These are phyloP conservation scores for Hortaea werneckii DNA, from an alignment of 2,329 filamentous ascomycete species.

Conservation along the genomic window DNA sequence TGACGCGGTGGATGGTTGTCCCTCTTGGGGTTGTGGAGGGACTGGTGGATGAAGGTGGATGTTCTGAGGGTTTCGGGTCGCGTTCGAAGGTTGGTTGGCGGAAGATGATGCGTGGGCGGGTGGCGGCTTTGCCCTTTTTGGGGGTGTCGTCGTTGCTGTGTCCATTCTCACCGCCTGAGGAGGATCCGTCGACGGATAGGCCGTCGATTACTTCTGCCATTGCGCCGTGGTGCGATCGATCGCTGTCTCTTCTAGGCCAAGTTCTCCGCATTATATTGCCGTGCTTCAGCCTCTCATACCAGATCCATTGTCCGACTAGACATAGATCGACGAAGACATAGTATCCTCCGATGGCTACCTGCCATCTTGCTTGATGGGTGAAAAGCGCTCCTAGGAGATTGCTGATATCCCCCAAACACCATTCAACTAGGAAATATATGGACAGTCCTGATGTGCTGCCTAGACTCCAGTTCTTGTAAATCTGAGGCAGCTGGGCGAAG, in stretches of 20 bases:
- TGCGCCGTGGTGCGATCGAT: slow-evolving; percentile 5
- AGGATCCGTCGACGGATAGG: slow-evolving; percentile 11
- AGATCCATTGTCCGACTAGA: slow-evolving; percentile 54
- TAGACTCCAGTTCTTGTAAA: slow-evolving; percentile 56
- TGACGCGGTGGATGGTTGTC: slow-evolving; percentile 20
- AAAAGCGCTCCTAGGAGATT: slow-evolving; percentile 55
- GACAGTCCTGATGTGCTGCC: slow-evolving; percentile 56
- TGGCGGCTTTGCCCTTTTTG: slow-evolving; percentile 5
- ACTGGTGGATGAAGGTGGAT: slow-evolving; percentile 14
- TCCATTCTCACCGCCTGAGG: slow-evolving; percentile 3
- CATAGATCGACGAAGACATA: slow-evolving; percentile 57
- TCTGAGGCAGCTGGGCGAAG: slow-evolving; percentile 59
- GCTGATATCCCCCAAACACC: slow-evolving; percentile 54
- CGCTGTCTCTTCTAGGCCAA: slow-evolving; percentile 14
- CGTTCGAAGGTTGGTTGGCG: slow-evolving; percentile 20
- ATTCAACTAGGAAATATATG: slow-evolving; percentile 55
- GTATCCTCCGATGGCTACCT: slow-evolving; percentile 54
- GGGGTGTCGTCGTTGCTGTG: neutral
- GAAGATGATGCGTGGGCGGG: slow-evolving; percentile 21
- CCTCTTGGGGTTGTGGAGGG: slow-evolving; percentile 13
- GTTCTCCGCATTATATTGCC: slow-evolving; percentile 34
- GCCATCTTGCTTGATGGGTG: slow-evolving; percentile 55
- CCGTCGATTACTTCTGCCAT: slow-evolving; percentile 25
- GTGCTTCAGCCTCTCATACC: slow-evolving; percentile 51
- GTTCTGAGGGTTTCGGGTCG: slow-evolving; percentile 15